phyloP scores from a whole-genome alignment of 192 early-diverging fungal species.

The Backusella westeae region DNA sequence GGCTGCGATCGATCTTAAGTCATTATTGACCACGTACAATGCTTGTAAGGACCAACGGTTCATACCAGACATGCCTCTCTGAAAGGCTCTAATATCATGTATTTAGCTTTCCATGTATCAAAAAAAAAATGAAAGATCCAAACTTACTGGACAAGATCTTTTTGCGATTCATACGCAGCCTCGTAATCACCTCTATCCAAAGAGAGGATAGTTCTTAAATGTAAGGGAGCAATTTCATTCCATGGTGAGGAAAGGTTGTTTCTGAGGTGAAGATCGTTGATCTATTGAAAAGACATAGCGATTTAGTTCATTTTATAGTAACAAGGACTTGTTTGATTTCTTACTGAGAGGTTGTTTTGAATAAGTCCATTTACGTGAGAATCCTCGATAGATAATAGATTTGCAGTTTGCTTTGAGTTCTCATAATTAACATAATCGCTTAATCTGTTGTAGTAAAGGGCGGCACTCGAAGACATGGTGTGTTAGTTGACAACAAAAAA shows the following conservation, averaged over 20 bases:
- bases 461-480: no score
- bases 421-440: no score
- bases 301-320: not conserved
- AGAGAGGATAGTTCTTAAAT: constrained; percentile 37
- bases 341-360: constrained; percentile 14
- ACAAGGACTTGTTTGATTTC: not conserved
- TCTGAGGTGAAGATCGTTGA: constrained; percentile 13
- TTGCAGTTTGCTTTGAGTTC: no score
- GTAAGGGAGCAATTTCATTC: constrained; percentile 43
- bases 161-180: constrained; percentile 46
- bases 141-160: constrained; percentile 43
- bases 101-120: not conserved
- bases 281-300: constrained; percentile 2
- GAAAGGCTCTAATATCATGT: constrained; percentile 43
- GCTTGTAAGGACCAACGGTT: constrained; percentile 61
- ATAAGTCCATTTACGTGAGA: constrained; percentile 9
- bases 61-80: constrained; percentile 42
- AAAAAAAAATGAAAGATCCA: not conserved
- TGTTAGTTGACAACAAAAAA: no score
- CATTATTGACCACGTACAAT: constrained; percentile 57
- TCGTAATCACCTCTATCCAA: constrained; percentile 30
- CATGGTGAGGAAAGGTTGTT: constrained; percentile 38
- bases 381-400: constrained; percentile 18
- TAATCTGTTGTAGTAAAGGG: no score
- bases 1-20: constrained; percentile 50